phyloP scores from a whole-genome alignment of 75 land plant species.

The Pinus albicaulis region DNA sequence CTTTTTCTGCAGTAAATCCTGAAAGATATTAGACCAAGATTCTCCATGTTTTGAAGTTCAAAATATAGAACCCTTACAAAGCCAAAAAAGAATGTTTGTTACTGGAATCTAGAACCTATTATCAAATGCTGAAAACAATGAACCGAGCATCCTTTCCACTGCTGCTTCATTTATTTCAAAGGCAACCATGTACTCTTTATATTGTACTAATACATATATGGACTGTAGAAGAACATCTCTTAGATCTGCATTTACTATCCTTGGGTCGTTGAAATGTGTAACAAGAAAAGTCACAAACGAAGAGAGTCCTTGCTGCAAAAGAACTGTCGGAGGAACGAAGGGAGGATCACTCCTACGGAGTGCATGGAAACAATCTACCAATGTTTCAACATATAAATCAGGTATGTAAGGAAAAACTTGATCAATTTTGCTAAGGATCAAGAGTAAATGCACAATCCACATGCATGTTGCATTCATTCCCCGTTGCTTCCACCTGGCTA shows the following conservation, averaged over 20 bases:
- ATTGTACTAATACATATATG: constrained; percentile 84
- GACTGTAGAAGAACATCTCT: constrained; percentile 87
- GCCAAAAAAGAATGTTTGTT: constrained; percentile 73
- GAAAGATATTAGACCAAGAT: constrained; percentile 66
- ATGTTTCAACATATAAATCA: constrained; percentile 86
- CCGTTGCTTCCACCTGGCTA: constrained; percentile 96
- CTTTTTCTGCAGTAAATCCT: constrained; percentile 66
- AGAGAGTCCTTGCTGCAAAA: constrained; percentile 86
- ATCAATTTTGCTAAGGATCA: constrained; percentile 77
- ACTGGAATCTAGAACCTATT: constrained; percentile 92
- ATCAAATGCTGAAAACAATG: constrained; percentile 81
- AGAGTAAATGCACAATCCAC: constrained; percentile 87
- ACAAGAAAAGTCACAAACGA: constrained; percentile 93
- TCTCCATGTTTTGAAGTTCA: constrained; percentile 80
- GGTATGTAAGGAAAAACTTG: constrained; percentile 70
- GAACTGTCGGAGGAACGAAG: constrained; percentile 72
- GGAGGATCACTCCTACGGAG: constrained; percentile 95
- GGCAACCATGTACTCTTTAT: constrained; percentile 68
- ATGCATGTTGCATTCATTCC: constrained; percentile 99
- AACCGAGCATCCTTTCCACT: constrained; percentile 54
- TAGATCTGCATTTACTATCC: constrained; percentile 83
- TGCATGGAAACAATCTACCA: constrained; percentile 98
- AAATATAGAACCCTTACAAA: constrained; percentile 92
- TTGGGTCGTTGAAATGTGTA: constrained; percentile 80
- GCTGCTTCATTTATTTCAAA: constrained; percentile 80